Percentiles rank a stretch among this genome's conserved stretches.
Conservation (phyloP, 495 filamentous ascomycete genomes). For the Hypoxylon perforatum region DNA sequence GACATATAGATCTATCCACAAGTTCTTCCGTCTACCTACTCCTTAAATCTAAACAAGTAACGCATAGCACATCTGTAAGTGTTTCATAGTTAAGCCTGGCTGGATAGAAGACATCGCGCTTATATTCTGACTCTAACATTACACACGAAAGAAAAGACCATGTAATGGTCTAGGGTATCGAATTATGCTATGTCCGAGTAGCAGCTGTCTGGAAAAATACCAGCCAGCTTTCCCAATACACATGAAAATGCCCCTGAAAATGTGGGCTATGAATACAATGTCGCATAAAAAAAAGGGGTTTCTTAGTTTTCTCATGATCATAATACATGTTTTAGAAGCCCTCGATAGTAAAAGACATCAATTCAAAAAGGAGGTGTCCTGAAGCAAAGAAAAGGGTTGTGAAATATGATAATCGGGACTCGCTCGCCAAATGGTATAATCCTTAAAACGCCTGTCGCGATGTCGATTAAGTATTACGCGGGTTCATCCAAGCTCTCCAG, state of each 20-base stretch:
- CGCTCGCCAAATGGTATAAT: conserved; percentile 40
- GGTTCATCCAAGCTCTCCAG: conserved; percentile 68
- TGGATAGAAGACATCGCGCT: not conserved
- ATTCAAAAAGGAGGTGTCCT: conserved; percentile 18
- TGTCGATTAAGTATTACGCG: conserved; percentile 29
- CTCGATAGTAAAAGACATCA: conserved; percentile 15
- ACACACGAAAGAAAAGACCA: conserved; percentile 29
- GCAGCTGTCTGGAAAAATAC: not conserved
- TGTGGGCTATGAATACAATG: conserved; percentile 8
- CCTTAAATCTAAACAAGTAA: too few relatives aligned
- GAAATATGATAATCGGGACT: conserved; percentile 12
- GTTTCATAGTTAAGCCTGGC: not conserved
- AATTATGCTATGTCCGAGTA: conserved; percentile 27
- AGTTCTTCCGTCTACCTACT: too few relatives aligned
- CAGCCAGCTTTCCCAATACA: not conserved
- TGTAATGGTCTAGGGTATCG: conserved; percentile 34
- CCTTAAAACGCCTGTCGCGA: conserved; percentile 32
- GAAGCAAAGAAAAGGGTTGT: conserved; percentile 6
- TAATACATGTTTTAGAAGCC: conserved; percentile 26
- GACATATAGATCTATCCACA: too few relatives aligned
- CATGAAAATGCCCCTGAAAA: not conserved
- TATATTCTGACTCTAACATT: conserved; percentile 25
- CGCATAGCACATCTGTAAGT: not conserved
- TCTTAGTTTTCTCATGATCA: conserved; percentile 37
- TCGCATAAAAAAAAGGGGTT: conserved; percentile 17